Base-by-base conservation (phyloP, 352 stramenopile genomes). In the Phytophthora podocarpi region DNA sequence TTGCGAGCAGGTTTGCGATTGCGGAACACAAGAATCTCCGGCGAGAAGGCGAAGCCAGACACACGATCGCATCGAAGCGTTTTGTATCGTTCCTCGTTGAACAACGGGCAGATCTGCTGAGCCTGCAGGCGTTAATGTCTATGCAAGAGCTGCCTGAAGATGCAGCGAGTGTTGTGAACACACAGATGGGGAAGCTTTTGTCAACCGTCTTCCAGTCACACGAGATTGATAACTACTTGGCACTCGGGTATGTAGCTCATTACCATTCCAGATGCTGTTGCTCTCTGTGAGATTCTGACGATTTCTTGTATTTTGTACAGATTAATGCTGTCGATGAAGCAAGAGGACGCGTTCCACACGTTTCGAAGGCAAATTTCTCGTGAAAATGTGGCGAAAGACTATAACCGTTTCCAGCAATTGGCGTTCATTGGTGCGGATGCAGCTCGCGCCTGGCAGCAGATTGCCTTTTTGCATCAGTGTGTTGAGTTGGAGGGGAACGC, bases 361-460 rank as follows among this genome's bases (percentile, higher is more conserved):
- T 92, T 95, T 56, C 77, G 84, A 48, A 66, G 57, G n/a, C 83
- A 92, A 50, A 87, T 95, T 27, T 88, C 83, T 27, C 74, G 82
- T 53, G 85, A 95, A 58, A 91, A 93, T 31, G 77, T 93, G 11
- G 74, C 78, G 1, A 93, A 93, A 72, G 85, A 95, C 40, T 95
- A 89, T 43, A 77, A 86, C 31, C 74, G 85, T 13, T 91, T 95
- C 36, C 85, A 91, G 32, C 76, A 90, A 40, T 64, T 95, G 12
- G 83, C 85, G 5, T 78, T 83, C 12, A 78, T 93, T 55, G 83
- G 85, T 10, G 73, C 85, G 1, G 82, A 95, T 62, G 79, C 80
- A 30, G 85, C 85, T 53, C 78, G 83, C 35, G 83, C 80, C 5
- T 95, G 85, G 85, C 74, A 92, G 27, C 78, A 93, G 28, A 88